Evolutionary conservation across 192 early-diverging fungal species (phyloP), one percentile per base, ranked within the genome.

Genomic region (Diversispora epigaea): DNA sequence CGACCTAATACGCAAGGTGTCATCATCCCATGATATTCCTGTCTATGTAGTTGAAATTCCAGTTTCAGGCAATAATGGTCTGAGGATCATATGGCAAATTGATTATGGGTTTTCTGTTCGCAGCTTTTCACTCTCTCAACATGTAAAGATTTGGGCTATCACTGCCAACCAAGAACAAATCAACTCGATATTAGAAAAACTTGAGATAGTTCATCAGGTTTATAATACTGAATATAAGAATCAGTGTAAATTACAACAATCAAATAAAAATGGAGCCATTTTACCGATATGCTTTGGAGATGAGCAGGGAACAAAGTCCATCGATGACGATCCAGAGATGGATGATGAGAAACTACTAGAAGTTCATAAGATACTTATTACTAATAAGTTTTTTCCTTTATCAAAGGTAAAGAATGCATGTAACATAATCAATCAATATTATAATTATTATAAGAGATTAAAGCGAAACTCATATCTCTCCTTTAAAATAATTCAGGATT

Each of bases 301-400:
- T 67, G 54, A 1, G 25, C 25, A 71, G 7, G 45, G 15, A 32
- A 22, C 9, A 39, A 68, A 50, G 12, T 68, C 66, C 15, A 21
- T 46, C 49, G 45, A 68, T 10, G 21, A 68, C 7, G 40, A 15
- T 46, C 40, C n/a, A 19, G 9, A 50, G 14, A 56, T 44, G 10
- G 69, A 71, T 57, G 69, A 71, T 57, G 69, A 71, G n/a, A 71
- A 19, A 19, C 17, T 71, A 14, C 50, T 71, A 57, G 52, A 71
- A 10, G 54, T 71, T 41, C 69, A 71, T 41, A 56, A 58, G 22
- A 71, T 71, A 54, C 69, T 71, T 57, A 19, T 71, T 21, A 71
- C 69, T 4, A 71, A 71, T 56, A 71, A 71, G 22, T 71, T 71
- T 19, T 15, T 57, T 71, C 69, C 69, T 21, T 71, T 68, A 68